Evolutionary conservation across 495 filamentous ascomycete species (phyloP), one percentile per base, ranked within the genome.

Genomic region (Podospora australis): DNA sequence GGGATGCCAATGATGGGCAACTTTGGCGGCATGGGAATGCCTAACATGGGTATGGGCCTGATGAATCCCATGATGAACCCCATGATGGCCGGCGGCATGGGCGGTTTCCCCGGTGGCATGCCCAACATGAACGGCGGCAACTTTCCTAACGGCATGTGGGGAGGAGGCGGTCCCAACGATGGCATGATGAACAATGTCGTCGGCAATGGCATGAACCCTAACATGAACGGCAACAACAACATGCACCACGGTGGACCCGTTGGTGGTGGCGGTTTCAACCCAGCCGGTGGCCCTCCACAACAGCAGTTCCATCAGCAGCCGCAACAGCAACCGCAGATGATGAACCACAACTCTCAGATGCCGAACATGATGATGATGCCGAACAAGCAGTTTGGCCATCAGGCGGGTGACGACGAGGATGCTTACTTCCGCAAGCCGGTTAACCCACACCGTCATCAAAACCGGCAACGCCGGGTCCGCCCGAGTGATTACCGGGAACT

Each of bases 351-450:
- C 54, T 60, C 30, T 50, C 51, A 8, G 39, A 46, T 11, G 30
- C 24, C 63, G 64, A 36, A 58, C 55, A 16, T 48, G 70, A 23
- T 64, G 67, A 7, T 53, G 53, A 29, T 45, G 10, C 30, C 32
- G 17, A 48, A 53, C 38, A 59, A 56, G 42, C 58, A 56, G 29
- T 65, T 63, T 19, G 84, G 86, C 57, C 81, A 92, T 64, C 85
- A 92, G 68, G 77, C 83, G n/a, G 78, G 81, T 44, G 87, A 88
- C 48, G 88, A 95, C 53, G 90, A 95, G 50, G 86, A 87, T 41
- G 86, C 92, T 16, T 98, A 98, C 66, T 92, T 97, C 66, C 82
- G 92, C 17, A 90, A 95, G 61, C 92, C 92, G 2, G 87, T 97
- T 44, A 98, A 98, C 61, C 92, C 90, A 9, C 89, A 96, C 60